Evolutionary conservation across 176 grass and related monocot genomes (phyloP).

Genomic region (Metroxylon sagu): DNA sequence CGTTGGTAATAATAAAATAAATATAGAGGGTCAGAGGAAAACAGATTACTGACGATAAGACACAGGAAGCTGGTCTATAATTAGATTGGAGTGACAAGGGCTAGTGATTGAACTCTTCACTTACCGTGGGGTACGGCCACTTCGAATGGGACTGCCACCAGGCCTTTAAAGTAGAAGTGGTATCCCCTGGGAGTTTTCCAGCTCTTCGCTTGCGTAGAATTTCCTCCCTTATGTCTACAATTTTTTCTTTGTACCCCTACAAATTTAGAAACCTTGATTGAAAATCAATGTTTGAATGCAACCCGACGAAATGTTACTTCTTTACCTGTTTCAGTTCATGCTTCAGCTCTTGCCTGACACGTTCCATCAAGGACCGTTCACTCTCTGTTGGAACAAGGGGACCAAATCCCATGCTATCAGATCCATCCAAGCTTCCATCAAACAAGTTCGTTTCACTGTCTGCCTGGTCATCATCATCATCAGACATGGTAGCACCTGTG

Average conservation of each 20-base stretch:
- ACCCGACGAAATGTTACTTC: neutral
- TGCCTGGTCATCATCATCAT: slow-evolving; percentile 84
- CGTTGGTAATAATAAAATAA: too few relatives aligned
- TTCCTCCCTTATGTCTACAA: slow-evolving; percentile 91
- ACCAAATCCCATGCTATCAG: slow-evolving; percentile 86
- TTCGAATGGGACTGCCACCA: slow-evolving; percentile 98
- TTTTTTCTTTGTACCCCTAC: slow-evolving; percentile 95
- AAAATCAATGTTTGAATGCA: neutral
- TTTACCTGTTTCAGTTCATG: slow-evolving; percentile 92
- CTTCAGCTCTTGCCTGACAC: slow-evolving; percentile 76
- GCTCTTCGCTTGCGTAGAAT: slow-evolving; percentile 93
- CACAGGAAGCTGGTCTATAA: neutral
- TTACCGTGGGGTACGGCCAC: slow-evolving; percentile 95
- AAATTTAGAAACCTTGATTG: slow-evolving; percentile 14
- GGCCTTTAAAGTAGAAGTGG: slow-evolving; percentile 69
- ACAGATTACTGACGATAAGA: neutral
- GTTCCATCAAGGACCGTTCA: slow-evolving; percentile 94
- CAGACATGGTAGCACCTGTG: slow-evolving; percentile 94
- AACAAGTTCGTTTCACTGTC: slow-evolving; percentile 81
- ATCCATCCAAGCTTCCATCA: slow-evolving; percentile 51
- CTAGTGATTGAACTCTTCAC: neutral
- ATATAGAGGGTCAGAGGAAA: too few relatives aligned
- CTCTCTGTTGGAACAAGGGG: slow-evolving; percentile 82
- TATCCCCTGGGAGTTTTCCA: slow-evolving; percentile 91
- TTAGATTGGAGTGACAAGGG: neutral